Evolutionary conservation across 2,329 filamentous ascomycete genomes (phyloP), one percentile per base, ranked within the genome.

Genomic region (Colletotrichum incanum): DNA sequence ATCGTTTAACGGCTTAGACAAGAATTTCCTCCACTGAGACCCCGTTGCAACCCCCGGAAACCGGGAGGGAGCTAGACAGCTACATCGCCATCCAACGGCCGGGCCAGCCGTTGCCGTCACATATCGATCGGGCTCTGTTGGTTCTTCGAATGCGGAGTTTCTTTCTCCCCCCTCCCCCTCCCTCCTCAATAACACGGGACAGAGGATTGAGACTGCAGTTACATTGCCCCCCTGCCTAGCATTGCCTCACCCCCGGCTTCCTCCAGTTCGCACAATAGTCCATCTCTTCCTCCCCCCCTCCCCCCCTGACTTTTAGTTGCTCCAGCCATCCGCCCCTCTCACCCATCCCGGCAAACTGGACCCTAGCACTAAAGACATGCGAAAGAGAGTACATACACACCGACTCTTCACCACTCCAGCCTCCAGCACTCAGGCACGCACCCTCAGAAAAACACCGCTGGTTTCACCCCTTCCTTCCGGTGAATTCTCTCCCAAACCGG

Each of bases 21-120:
- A 45, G 37, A 60, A 60, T 54, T 49, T 59, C 65, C 65, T 69
- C 59, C 65, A 68, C 58, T 54, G 39, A 68, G 43, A 58, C 39
- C 26, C 41, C 58, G 11, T 56, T 65, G 50, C 49, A 5, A 54
- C 56, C 56, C 58, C 69, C 54, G 65, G 65, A 60, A 64, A 52
- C 65, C 65, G 45, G 59, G 47, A 68, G 43, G 6, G 45, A 45
- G 41, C 28, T 52, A 23, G 20, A 37, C 14, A 54, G 56, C 47
- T 39, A n/a, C 49, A 16, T 52, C 31, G 49, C 6, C 47, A 39
- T 39, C 31, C 31, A 23, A 31, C 45, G 26, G 23, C 47, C 55
- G 34, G 16, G 14, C 54, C 41, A 23, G 50, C 31, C 55, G 55
- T 47, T 54, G 39, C 41, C 68, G 56, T 62, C n/a, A 39, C 64